Evolutionary conservation across 495 filamentous ascomycete genomes (phyloP).

Genomic region (Aspergillus affinis): DNA sequence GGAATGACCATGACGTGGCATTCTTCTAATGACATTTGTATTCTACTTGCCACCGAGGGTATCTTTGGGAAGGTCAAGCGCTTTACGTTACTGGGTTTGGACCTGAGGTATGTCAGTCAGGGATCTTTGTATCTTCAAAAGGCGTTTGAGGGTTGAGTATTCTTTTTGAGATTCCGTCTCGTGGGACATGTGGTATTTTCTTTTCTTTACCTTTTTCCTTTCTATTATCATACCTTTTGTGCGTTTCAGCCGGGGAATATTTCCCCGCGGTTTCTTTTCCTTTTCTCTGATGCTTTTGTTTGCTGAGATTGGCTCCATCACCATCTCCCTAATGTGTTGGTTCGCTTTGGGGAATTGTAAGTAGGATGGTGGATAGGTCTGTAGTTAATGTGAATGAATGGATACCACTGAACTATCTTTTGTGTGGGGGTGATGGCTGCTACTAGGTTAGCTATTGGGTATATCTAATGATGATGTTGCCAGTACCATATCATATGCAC

Average conservation of each 20-base stretch:
- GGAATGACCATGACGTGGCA: background rate
- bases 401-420: slow-evolving; percentile 17
- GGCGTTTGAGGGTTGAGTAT: slow-evolving; percentile 22
- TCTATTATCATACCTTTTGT: slow-evolving; percentile 8
- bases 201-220: slow-evolving; percentile 7
- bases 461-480: too few species aligned
- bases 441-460: too few species aligned
- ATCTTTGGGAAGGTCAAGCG: slow-evolving; percentile 2
- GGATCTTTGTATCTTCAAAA: slow-evolving; percentile 19
- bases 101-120: slow-evolving; percentile 8
- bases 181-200: slow-evolving; percentile 3
- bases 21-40: background rate
- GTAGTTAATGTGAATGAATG: slow-evolving; percentile 41
- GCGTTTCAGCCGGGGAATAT: slow-evolving; percentile 8
- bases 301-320: slow-evolving; percentile 15
- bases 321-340: slow-evolving; percentile 13
- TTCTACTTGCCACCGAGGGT: background rate
- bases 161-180: slow-evolving; percentile 3
- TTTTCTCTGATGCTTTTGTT: slow-evolving; percentile 14
- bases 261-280: slow-evolving; percentile 14
- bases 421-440: too few species aligned
- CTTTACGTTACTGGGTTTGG: slow-evolving; percentile 3
- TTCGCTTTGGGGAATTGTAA: slow-evolving; percentile 17
- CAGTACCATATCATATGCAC: too few species aligned
- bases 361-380: slow-evolving; percentile 20